Evolutionary conservation across 176 grass and related monocot genomes (phyloP), one percentile per base, ranked within the genome.

Genomic region (Rhynchospora tenuis): DNA sequence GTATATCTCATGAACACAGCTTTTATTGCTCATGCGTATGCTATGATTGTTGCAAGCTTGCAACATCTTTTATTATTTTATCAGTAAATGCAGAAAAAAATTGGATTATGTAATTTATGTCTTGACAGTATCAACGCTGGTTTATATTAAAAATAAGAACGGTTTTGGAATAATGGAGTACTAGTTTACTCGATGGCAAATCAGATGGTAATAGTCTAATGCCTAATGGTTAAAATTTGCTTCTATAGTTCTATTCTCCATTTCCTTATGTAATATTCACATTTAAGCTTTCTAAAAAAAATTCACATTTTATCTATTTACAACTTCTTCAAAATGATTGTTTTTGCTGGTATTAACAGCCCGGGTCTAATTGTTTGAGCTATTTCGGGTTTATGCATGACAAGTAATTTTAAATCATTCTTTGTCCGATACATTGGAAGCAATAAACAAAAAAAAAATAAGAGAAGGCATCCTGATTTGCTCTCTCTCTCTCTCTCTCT

Each of bases 1-100:
- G 45, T 22, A 24, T 52, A 74, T 74, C 46, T 27, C 71, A 74
- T 52, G 46, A 51, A 52, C 71, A 23, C 69, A 48, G 22, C 71
- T 74, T 74, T 74, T 74, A 74, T 74, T 52, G 45, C 47, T 51
- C 71, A 74, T 74, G 71, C 46, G 71, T 52, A 52, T 74, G 71
- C 71, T 74, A 51, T 74, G 11, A 52, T 28, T 74, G 2, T 52
- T 74, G 14, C 15, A 68, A 68, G 15, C 29, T 68, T 68, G 29
- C 29, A 68, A 38, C 10, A 29, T 19, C 29, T 19, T 68, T 17
- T 42, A 42, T 68, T 68, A 38, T 38, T 67, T 67, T 42, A 19
- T 42, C 5, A 42, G 15, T 68, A 42, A 28, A 60, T 27, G 24
- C 24, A 64, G 61, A 64, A 64, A 3, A 29, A 4, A 64, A 64